Conservation (phyloP, 257 asterid genomes). For the Solanum appendiculatum region DNA sequence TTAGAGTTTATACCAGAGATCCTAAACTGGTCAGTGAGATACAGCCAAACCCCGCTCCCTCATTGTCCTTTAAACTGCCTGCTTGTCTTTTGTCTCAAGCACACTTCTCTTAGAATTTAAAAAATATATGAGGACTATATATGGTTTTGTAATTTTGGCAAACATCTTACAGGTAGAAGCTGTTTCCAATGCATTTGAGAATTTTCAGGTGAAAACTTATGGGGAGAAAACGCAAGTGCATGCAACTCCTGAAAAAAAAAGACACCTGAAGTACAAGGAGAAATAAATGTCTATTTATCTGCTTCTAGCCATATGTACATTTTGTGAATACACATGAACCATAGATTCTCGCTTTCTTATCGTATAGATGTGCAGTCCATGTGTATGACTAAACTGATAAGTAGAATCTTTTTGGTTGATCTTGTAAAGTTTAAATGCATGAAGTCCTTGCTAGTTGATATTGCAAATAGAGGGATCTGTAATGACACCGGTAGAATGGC, state of each 20-base stretch:
- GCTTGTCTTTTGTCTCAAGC: background rate
- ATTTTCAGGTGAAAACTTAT: slow-evolving; percentile 60
- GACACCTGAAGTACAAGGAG: slow-evolving; percentile 2
- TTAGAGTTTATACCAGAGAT: slow-evolving; percentile 73
- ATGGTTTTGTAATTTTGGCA: background rate
- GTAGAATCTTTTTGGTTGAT: background rate
- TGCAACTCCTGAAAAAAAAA: slow-evolving; percentile 71
- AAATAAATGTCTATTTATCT: background rate
- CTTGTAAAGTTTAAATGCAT: background rate
- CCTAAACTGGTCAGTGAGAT: slow-evolving; percentile 44
- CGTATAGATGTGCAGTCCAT: background rate
- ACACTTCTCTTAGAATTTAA: background rate
- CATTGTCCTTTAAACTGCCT: background rate
- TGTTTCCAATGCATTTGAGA: slow-evolving; percentile 68
- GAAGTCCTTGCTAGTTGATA: background rate
- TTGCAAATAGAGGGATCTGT: background rate
- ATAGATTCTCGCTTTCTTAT: background rate
- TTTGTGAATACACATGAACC: background rate
- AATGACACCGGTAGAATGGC: background rate
- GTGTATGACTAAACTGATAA: background rate
- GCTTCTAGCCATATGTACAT: background rate
- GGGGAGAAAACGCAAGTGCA: slow-evolving; percentile 78
- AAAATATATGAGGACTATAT: background rate
- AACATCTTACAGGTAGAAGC: slow-evolving; percentile 51
- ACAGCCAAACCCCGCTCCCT: background rate